A percentile compares a stretch with the other conserved stretches of the same genome.
Conservation (phyloP, 176 grass and related monocot genomes). For the Oryza nivara region DNA sequence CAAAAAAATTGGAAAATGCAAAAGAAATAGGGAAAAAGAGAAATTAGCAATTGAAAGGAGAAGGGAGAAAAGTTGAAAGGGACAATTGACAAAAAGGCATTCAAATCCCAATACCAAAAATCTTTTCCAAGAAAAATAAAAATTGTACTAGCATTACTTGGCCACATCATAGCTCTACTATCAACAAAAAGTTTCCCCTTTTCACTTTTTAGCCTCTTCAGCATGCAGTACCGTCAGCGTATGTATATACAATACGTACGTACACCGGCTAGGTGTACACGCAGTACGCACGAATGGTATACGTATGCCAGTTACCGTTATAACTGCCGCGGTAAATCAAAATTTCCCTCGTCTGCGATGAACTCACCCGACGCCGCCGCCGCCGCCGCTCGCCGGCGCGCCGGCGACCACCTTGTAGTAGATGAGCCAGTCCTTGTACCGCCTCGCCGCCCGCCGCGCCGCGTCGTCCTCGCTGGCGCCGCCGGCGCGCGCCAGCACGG, state of each 20-base stretch:
- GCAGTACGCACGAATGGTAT: background rate
- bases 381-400: slow-evolving; percentile 34
- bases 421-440: slow-evolving; percentile 96
- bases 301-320: slow-evolving; percentile 30
- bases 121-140: slow-evolving; percentile 4
- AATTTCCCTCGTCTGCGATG: background rate
- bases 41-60: background rate
- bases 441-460: slow-evolving; percentile 55
- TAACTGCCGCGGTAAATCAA: slow-evolving; percentile 50
- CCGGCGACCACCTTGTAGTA: slow-evolving; percentile 85
- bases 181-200: background rate
- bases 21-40: background rate
- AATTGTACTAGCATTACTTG: background rate
- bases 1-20: background rate
- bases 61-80: slow-evolving; percentile 7
- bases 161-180: slow-evolving; percentile 33
- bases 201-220: slow-evolving; percentile 12
- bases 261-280: background rate
- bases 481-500: slow-evolving; percentile 16
- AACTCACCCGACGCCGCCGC: slow-evolving; percentile 45
- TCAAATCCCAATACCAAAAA: slow-evolving; percentile 14
- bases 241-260: background rate
- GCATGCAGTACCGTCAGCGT: background rate
- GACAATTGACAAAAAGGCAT: slow-evolving; percentile 32
- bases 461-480: slow-evolving; percentile 50